These are phyloP conservation scores for Salix exigua DNA, from an alignment of 345 rosid genomes.

Conservation along the genomic window DNA sequence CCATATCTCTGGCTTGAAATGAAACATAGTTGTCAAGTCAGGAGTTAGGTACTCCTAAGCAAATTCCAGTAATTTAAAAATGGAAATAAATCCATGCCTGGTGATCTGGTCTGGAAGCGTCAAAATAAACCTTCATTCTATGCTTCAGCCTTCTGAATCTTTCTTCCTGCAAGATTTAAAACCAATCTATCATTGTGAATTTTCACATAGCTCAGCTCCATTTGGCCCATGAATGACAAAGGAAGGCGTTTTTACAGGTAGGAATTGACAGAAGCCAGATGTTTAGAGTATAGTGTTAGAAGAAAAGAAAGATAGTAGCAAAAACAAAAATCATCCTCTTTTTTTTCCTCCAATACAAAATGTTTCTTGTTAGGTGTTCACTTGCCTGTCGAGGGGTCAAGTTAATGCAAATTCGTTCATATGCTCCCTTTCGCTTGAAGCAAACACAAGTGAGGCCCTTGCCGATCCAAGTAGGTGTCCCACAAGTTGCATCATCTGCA, in stretches of 20 bases:
- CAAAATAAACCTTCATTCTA: constrained; percentile 70
- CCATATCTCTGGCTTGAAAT: not conserved
- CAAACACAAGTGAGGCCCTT: constrained; percentile 91
- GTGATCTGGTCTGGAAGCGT: constrained; percentile 69
- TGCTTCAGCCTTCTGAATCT: constrained; percentile 63
- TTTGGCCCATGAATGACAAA: not conserved
- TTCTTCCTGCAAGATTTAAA: constrained; percentile 56
- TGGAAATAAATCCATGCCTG: constrained; percentile 46
- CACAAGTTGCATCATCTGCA: constrained; percentile 59
- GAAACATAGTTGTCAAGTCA: not conserved
- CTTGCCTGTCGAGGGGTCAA: constrained; percentile 86
- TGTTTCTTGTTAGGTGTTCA: not conserved
- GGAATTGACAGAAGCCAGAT: not conserved
- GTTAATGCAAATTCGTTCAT: constrained; percentile 60
- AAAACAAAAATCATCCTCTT: not conserved
- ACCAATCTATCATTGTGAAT: not conserved
- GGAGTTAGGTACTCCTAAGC: not conserved
- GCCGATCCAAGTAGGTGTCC: constrained; percentile 71
- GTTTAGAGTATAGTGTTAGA: not conserved
- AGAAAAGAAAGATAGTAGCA: not conserved
- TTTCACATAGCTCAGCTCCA: not conserved
- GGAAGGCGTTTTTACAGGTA: not conserved
- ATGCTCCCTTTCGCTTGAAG: constrained; percentile 73
- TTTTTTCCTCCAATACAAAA: too few relatives aligned
- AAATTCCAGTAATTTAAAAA: not conserved